Evolutionary conservation across 2,329 filamentous ascomycete genomes (phyloP).

Genomic region (Ophiostoma australiae): DNA sequence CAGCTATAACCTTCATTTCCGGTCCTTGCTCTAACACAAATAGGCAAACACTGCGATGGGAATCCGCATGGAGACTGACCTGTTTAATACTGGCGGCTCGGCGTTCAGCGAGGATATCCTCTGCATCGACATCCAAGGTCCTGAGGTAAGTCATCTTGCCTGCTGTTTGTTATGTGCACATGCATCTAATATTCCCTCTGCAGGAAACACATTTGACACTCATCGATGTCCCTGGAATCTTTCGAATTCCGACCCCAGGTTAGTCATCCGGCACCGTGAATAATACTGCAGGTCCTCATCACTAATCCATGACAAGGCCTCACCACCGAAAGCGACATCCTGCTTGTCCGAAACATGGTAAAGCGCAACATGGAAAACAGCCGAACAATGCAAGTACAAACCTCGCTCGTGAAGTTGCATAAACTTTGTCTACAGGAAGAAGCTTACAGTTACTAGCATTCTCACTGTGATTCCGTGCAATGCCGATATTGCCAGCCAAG

Average conservation of each 20-base stretch:
- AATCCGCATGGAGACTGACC: slow-evolving; percentile 33
- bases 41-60: slow-evolving; percentile 44
- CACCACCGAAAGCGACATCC: slow-evolving; percentile 44
- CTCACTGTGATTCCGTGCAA: slow-evolving; percentile 42
- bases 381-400: slow-evolving; percentile 39
- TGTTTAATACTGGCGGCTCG: not conserved
- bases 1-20: not conserved
- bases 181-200: not conserved
- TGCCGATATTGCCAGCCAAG: slow-evolving; percentile 39
- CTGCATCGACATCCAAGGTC: slow-evolving; percentile 44
- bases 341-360: slow-evolving; percentile 45
- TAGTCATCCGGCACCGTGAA: not conserved
- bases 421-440: no score
- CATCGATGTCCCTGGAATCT: slow-evolving; percentile 53
- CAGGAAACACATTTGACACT: slow-evolving; percentile 46
- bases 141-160: slow-evolving; percentile 27
- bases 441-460: slow-evolving; percentile 30
- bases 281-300: no score
- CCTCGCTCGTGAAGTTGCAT: not conserved
- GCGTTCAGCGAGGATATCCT: slow-evolving; percentile 45
- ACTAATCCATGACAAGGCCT: slow-evolving; percentile 30
- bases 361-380: slow-evolving; percentile 42
- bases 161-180: not conserved
- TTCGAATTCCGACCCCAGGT: slow-evolving; percentile 36
- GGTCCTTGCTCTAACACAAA: slow-evolving; percentile 16